These are phyloP conservation scores for Phanerochaete carnosa DNA, from an alignment of 768 basidiomycete genomes.

Conservation along the genomic window DNA sequence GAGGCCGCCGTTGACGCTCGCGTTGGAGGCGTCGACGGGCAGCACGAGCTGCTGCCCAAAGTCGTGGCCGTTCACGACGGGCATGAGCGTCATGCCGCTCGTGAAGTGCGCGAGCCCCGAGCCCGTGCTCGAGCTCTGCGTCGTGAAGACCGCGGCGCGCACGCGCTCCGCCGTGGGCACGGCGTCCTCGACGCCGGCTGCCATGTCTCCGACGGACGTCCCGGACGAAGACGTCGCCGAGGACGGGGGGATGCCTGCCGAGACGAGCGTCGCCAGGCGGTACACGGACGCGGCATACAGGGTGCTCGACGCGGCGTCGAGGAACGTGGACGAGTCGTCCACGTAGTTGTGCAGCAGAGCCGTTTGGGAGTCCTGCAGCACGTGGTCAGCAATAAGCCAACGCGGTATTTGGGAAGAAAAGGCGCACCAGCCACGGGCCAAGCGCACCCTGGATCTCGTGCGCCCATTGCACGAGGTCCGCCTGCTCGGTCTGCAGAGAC, in stretches of 20 bases:
- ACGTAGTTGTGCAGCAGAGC: conserved; percentile 74
- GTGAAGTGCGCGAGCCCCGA: conserved; percentile 44
- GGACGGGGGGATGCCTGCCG: conserved; percentile 9
- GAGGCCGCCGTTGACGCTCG: conserved; percentile 28
- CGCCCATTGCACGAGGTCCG: conserved; percentile 62
- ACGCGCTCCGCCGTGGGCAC: conserved; percentile 16
- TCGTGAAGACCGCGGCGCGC: conserved; percentile 12
- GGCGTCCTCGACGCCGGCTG: conserved; percentile 38
- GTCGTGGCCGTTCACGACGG: conserved; percentile 71
- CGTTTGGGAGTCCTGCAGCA: not conserved
- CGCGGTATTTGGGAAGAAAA: not conserved
- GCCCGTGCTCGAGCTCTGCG: conserved; percentile 9
- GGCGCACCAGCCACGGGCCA: not conserved
- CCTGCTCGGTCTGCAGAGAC: conserved; percentile 47
- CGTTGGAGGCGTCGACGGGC: not conserved
- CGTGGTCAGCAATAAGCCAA: not conserved
- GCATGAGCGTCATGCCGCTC: conserved; percentile 59
- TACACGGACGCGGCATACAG: conserved; percentile 77
- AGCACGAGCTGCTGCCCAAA: conserved; percentile 31
- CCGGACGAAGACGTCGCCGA: conserved; percentile 26
- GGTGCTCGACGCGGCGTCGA: conserved; percentile 70
- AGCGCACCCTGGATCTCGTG: conserved; percentile 63
- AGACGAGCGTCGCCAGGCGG: conserved; percentile 56
- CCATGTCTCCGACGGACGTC: conserved; percentile 36
- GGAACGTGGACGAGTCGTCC: conserved; percentile 55